Percentiles rank a stretch among this genome's conserved stretches.
Conservation (phyloP, 768 basidiomycete genomes). For the Podaxis mareebaensis region DNA sequence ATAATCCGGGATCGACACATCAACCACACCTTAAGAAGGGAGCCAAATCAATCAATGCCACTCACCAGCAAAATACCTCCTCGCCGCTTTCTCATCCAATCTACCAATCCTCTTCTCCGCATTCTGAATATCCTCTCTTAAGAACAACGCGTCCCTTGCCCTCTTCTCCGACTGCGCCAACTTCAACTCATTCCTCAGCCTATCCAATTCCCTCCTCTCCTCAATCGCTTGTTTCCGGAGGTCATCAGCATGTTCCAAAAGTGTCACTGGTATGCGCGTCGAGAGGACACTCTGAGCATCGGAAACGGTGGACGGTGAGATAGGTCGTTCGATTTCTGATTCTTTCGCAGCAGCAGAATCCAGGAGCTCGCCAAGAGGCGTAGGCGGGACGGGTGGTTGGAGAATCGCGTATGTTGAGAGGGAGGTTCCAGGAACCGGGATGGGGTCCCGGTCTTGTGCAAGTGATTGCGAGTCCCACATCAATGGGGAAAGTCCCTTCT, state of each 20-base stretch:
- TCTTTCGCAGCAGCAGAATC: background rate
- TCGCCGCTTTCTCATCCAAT: conserved; percentile 47
- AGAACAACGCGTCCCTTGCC: conserved; percentile 38
- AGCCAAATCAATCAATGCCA: background rate
- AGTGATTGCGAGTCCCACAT: conserved; percentile 3
- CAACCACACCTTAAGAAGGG: background rate
- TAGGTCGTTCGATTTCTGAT: conserved; percentile 17
- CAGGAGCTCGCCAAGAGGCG: conserved; percentile 4
- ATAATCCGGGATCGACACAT: background rate
- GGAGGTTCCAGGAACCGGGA: conserved; percentile 1
- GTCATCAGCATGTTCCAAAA: conserved; percentile 36
- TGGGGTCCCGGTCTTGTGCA: conserved; percentile 6
- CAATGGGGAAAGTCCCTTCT: conserved; percentile 21
- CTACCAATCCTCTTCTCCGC: conserved; percentile 33
- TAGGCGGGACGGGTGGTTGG: conserved; percentile 13
- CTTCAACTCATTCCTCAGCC: conserved; percentile 29
- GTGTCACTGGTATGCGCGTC: conserved; percentile 29
- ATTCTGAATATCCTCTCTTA: conserved; percentile 38
- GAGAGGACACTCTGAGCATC: conserved; percentile 31
- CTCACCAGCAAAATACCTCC: conserved; percentile 46
- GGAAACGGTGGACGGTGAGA: conserved; percentile 14
- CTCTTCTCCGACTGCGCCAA: conserved; percentile 32
- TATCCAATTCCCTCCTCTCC: conserved; percentile 30
- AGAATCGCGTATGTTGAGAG: conserved; percentile 12
- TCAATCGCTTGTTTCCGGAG: conserved; percentile 42